Evolutionary conservation across 2,329 filamentous ascomycete genomes (phyloP).

Genomic region (Allantophomopsis lycopodina): DNA sequence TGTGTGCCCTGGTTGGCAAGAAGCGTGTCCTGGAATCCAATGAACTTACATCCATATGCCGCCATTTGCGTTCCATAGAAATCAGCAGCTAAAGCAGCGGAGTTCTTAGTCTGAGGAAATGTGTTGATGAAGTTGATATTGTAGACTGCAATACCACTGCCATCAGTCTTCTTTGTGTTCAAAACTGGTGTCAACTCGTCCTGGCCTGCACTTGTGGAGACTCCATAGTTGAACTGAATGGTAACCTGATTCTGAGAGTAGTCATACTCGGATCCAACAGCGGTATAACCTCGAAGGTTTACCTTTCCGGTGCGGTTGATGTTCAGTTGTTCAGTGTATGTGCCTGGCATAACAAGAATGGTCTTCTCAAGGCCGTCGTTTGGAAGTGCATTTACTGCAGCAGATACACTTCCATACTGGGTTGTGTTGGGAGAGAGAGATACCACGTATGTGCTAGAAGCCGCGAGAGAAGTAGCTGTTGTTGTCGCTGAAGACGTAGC

Average conservation of each 20-base stretch:
- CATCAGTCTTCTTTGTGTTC: conserved; percentile 26
- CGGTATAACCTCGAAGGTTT: conserved; percentile 16
- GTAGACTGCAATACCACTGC: conserved; percentile 22
- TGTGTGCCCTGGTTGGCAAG: conserved; percentile 32
- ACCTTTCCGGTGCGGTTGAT: conserved; percentile 25
- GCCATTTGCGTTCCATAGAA: conserved; percentile 31
- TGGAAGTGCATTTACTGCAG: conserved; percentile 28
- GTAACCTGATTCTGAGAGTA: conserved; percentile 22
- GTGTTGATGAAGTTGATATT: conserved; percentile 39
- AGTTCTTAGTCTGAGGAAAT: conserved; percentile 23
- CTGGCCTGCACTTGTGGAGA: conserved; percentile 23
- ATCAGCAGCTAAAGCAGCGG: conserved; percentile 32
- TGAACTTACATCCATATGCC: conserved; percentile 38
- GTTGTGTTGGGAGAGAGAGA: conserved; percentile 21
- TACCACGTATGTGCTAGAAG: conserved; percentile 8
- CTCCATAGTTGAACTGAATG: conserved; percentile 22
- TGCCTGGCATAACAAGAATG: conserved; percentile 25
- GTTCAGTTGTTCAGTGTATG: conserved; percentile 25
- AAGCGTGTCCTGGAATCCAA: conserved; percentile 39
- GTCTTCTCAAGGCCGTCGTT: conserved; percentile 24
- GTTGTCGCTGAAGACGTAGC: conserved; percentile 6
- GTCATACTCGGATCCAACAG: conserved; percentile 19
- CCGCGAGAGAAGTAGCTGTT: conserved; percentile 10
- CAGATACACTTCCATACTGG: conserved; percentile 25
- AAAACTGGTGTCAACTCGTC: conserved; percentile 29